Evolutionary conservation across 2,329 filamentous ascomycete species (phyloP), one percentile per base, ranked within the genome.

Genomic region (Microthyrium microscopicum): DNA sequence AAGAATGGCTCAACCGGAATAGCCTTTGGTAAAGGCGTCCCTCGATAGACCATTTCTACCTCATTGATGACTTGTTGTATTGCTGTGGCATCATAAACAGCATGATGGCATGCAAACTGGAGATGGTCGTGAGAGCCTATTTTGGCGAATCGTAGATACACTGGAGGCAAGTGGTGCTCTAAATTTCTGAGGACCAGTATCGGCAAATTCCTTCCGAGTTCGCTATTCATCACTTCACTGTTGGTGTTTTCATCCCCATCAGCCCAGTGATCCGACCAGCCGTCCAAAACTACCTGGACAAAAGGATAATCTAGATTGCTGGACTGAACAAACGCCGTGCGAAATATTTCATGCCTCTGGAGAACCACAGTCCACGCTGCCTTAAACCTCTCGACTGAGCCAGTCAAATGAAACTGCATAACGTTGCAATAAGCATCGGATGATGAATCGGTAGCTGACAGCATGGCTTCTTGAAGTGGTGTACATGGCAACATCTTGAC

Each of bases 391-490:
- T 54, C 42, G 1, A 68, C 38, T 21, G 72, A 52, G 1, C 62
- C 58, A 4, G 53, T 54, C 5, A 91, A 48, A 5, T 64, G 60
- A 40, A 92, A 68, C 0, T 76, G 52, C 36, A 81, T 70, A 30
- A 68, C 69, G 48, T 92, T 93, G 45, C 68, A 72, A 48, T 93
- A 93, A 2, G 72, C 62, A 2, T 55, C 54, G 8, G 57, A 50
- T 2, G 53, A 53, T 3, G 40, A 59, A 44, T 55, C 55, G 4
- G 51, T 42, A 6, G 70, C 68, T 3, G 73, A 75, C 1, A 93
- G 60, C 83, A 93, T 93, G 1, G 77, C 78, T 56, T 91, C 79
- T 50, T 94, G 85, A 0, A 94, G 57, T 1, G 84, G 79, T 2
- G 83, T 91, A 48, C 85, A 93, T 1, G 84, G 84, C 4, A 85